phyloP scores from a whole-genome alignment of 75 land plant genomes.

The Sequoia sempervirens region DNA sequence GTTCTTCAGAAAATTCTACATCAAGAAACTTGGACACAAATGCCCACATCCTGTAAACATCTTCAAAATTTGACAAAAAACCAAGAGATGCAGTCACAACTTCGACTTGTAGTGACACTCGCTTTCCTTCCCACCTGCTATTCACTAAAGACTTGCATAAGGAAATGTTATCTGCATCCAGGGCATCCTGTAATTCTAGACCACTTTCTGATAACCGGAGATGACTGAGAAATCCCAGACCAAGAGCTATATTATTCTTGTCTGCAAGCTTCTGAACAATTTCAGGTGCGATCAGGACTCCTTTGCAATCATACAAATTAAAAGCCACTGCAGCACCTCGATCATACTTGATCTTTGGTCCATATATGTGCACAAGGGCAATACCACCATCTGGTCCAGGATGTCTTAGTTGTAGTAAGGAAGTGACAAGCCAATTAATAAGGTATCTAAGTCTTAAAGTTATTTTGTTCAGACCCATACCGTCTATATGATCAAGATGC shows the following conservation, averaged over 20 bases:
- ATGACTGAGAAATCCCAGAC: constrained; percentile 14
- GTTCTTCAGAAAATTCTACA: constrained; percentile 37
- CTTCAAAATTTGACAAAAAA: constrained; percentile 64
- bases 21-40: constrained; percentile 82
- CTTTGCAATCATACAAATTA: constrained; percentile 25
- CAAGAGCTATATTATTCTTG: constrained; percentile 24
- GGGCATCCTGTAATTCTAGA: background rate
- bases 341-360: constrained; percentile 26
- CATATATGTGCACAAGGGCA: constrained; percentile 22
- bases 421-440: constrained; percentile 27
- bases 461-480: constrained; percentile 22
- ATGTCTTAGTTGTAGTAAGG: constrained; percentile 15
- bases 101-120: constrained; percentile 31
- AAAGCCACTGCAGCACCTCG: constrained; percentile 26
- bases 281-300: constrained; percentile 13
- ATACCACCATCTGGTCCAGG: constrained; percentile 15
- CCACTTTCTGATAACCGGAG: background rate
- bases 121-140: constrained; percentile 31
- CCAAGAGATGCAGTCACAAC: constrained; percentile 77
- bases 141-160: constrained; percentile 36
- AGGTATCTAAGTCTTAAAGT: constrained; percentile 26
- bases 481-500: constrained; percentile 26
- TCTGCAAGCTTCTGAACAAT: constrained; percentile 31
- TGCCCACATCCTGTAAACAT: constrained; percentile 73
- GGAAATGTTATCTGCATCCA: constrained; percentile 18